A percentile compares a stretch with the other conserved stretches of the same genome.
Conservation (phyloP, 139 green algal genomes). For the Volvox africanus region DNA sequence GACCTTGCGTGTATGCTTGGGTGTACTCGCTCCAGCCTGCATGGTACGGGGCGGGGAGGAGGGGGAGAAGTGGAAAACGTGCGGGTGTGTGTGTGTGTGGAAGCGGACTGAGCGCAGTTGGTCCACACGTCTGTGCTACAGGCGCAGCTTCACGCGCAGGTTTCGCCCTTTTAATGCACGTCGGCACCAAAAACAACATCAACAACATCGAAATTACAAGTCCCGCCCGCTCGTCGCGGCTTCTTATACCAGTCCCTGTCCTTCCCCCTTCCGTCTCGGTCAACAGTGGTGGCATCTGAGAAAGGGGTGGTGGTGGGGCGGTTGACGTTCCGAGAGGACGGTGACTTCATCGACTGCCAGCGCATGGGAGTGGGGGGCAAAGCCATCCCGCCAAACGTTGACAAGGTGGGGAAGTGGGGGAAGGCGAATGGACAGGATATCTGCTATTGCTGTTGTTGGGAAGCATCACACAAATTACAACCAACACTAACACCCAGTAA, state of each 20-base stretch:
- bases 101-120: too few species aligned
- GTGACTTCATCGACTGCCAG: conserved; percentile 94
- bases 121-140: too few species aligned
- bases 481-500: too few species aligned
- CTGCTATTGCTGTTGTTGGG: too few species aligned
- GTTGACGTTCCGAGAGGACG: conserved; percentile 91
- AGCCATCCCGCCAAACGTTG: conserved; percentile 95
- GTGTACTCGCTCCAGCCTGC: conserved; percentile 92
- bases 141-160: too few species aligned
- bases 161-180: too few species aligned
- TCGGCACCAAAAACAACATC: too few species aligned
- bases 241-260: too few species aligned
- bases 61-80: not conserved
- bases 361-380: conserved; percentile 97
- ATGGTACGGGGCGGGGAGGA: conserved; percentile 73
- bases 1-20: conserved; percentile 96
- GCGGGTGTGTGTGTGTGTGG: not conserved
- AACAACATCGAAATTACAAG: too few species aligned
- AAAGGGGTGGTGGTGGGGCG: conserved; percentile 97
- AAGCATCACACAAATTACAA: too few species aligned
- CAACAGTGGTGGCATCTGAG: conserved; percentile 92
- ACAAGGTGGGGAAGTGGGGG: conserved; percentile 79
- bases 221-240: too few species aligned
- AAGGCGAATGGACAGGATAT: too few species aligned
- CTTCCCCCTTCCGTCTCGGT: not conserved